Base-by-base conservation (phyloP, 1,284 basidiomycete genomes). In the Leccinum laetum region DNA sequence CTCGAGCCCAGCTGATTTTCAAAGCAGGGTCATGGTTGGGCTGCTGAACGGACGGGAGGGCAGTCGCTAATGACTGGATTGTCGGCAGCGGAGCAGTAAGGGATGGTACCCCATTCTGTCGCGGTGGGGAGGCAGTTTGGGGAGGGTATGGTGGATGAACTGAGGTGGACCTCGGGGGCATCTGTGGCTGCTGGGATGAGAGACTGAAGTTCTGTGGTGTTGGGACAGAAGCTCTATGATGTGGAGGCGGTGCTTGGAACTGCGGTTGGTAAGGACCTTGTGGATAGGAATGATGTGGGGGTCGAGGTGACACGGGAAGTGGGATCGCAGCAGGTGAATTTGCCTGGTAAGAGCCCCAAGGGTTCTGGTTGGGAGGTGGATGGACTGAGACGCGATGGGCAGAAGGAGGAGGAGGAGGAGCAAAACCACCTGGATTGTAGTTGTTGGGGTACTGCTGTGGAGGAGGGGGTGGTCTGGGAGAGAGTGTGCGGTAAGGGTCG, bases 1-100 rank as follows among this genome's bases (percentile, higher is more conserved):
- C 92, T 56, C 89, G 83, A 5, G 86, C 85, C 95, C 95, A 97
- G 18, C 83, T 80, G 16, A 96, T 77, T 69, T 87, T 86, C 59
- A 86, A 79, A 0, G 79, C 72, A 0, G 88, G 87, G 70, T 90
- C 87, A 66, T 83, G 83, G 56, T 68, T 71, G 0, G 84, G 82
- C 9, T 81, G 77, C 65, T 89, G 85, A 29, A 89, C 76, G 21
- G 77, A 68, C 2, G 78, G 70, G 2, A 86, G 70, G 2, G 83
- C 84, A 0, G 82, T 78, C 16, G 82, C 71, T 21, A 92, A 83
- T 1, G 82, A 80, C 24, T 84, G 72, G 32, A 89, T 73, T n/a
- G 83, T 83, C 0, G 91, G 90, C 1, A 92, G 79, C 2, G 89
- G 83, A 0, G 86, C 86, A 0, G 88, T 91, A 21, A 92, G 83